Conservation (phyloP, 2,329 filamentous ascomycete species). For the Elsinoe perseae region DNA sequence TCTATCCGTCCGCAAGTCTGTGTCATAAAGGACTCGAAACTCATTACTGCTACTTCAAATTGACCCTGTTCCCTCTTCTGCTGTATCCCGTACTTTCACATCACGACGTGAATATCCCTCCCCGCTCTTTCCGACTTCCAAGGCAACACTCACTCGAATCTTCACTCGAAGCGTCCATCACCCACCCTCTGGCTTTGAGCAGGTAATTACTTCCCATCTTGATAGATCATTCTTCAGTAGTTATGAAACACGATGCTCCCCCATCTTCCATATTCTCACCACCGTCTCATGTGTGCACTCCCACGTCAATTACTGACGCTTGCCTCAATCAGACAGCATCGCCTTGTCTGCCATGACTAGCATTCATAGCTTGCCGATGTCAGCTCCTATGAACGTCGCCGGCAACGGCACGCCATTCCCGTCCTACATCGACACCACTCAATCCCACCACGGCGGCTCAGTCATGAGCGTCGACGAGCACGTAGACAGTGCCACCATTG, state of each 20-base stretch:
- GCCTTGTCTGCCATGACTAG: slow-evolving; percentile 7
- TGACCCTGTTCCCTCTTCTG: background rate
- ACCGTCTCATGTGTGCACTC: background rate
- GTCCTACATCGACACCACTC: slow-evolving; percentile 1
- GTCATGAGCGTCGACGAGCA: slow-evolving; percentile 11
- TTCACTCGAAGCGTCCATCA: background rate
- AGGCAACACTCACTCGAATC: background rate
- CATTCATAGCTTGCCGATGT: slow-evolving; percentile 8
- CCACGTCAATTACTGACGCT: background rate
- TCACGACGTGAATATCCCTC: background rate
- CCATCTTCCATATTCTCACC: background rate
- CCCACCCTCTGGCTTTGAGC: background rate
- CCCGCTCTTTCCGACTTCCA: background rate
- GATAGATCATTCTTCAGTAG: background rate
- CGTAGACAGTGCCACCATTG: slow-evolving; percentile 9
- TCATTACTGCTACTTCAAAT: slow-evolving; percentile 1
- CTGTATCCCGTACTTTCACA: background rate
- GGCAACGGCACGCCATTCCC: slow-evolving; percentile 1
- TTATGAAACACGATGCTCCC: background rate
- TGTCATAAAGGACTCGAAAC: background rate
- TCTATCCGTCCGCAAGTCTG: background rate
- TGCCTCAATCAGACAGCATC: background rate
- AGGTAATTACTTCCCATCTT: background rate
- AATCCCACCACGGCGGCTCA: slow-evolving; percentile 5
- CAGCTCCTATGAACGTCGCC: slow-evolving; percentile 4